Percentiles rank a stretch among this genome's conserved stretches.
Conservation (phyloP, 768 basidiomycete species). For the Kwoniella sp. region DNA sequence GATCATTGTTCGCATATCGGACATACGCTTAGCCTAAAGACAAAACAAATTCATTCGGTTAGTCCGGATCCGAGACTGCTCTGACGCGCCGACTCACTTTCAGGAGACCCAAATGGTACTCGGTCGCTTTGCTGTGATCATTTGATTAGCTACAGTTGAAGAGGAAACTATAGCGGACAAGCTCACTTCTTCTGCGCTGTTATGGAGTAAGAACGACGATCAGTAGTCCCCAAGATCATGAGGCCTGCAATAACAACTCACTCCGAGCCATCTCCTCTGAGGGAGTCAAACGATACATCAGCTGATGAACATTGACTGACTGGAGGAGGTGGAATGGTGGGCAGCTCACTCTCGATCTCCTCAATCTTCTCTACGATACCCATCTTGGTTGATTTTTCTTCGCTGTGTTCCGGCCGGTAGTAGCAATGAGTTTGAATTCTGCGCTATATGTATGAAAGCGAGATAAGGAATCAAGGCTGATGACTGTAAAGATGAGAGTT, state of each 20-base stretch:
- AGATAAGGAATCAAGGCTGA: too few species aligned
- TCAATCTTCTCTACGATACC: slow-evolving; percentile 98
- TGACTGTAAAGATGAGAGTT: too few species aligned
- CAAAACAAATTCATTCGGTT: not conserved
- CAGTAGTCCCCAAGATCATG: too few species aligned
- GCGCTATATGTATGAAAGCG: not conserved
- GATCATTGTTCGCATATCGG: too few species aligned
- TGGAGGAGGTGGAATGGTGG: not conserved
- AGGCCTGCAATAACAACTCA: too few species aligned
- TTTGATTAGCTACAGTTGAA: slow-evolving; percentile 19
- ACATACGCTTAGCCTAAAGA: slow-evolving; percentile 41
- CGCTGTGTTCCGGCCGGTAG: not conserved
- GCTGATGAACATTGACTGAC: not conserved
- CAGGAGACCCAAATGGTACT: slow-evolving; percentile 77
- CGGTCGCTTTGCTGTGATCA: slow-evolving; percentile 64
- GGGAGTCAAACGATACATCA: not conserved
- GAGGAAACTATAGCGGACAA: slow-evolving; percentile 1
- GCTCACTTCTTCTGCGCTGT: slow-evolving; percentile 95
- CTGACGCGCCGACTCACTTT: slow-evolving; percentile 28
- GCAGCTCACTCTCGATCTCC: slow-evolving; percentile 84
- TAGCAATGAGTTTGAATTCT: not conserved
- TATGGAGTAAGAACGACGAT: slow-evolving; percentile 1
- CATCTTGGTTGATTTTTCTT: slow-evolving; percentile 62
- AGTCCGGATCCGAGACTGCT: not conserved
- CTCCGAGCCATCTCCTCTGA: slow-evolving; percentile 97